phyloP scores from a whole-genome alignment of 2,329 filamentous ascomycete species.

The Cylindrodendrum hubeiense region DNA sequence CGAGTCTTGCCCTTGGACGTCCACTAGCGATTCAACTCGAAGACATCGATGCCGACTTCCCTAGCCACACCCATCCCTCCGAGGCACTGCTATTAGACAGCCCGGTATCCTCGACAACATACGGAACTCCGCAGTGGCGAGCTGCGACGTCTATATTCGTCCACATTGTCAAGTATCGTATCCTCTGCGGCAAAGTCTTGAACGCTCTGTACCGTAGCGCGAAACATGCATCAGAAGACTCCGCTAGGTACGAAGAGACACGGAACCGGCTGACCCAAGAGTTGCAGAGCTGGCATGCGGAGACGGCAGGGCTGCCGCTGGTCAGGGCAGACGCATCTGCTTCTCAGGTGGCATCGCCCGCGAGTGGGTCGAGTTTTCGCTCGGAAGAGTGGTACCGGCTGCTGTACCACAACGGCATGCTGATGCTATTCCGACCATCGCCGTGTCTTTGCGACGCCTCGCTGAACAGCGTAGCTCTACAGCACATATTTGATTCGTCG shows the following conservation, averaged over 20 bases:
- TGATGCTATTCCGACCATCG: constrained; percentile 58
- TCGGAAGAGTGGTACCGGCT: constrained; percentile 57
- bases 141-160: constrained; percentile 50
- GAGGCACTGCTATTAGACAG: constrained; percentile 36
- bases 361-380: constrained; percentile 53
- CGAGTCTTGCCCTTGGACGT: constrained; percentile 53
- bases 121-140: constrained; percentile 40
- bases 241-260: constrained; percentile 31
- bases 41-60: constrained; percentile 55
- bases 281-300: constrained; percentile 47
- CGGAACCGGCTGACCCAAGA: constrained; percentile 42
- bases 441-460: constrained; percentile 47
- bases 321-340: constrained; percentile 34
- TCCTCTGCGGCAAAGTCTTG: constrained; percentile 55
- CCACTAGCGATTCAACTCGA: constrained; percentile 55
- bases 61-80: constrained; percentile 30
- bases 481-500: constrained; percentile 54
- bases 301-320: constrained; percentile 44
- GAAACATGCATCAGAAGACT: constrained; percentile 24
- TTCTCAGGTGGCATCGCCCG: constrained; percentile 22
- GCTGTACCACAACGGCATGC: constrained; percentile 56
- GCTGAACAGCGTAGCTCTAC: constrained; percentile 44
- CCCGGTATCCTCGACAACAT: constrained; percentile 30
- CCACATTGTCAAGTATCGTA: constrained; percentile 54
- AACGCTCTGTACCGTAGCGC: constrained; percentile 49